Evolutionary conservation across 1,284 basidiomycete genomes (phyloP).

Genomic region (Irpex sp.): DNA sequence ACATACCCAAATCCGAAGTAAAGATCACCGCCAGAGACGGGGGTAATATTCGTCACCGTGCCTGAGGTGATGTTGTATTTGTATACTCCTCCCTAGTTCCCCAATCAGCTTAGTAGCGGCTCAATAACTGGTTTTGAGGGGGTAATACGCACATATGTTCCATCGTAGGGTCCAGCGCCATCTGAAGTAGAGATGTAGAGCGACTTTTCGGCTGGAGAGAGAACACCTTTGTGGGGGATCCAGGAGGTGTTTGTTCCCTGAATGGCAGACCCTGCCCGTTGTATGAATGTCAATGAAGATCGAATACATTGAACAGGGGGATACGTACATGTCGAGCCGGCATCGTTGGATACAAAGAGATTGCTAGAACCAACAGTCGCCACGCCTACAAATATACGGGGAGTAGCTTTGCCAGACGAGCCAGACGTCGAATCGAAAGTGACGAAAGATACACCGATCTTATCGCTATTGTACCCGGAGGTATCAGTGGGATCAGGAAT

Average conservation of each 20-base stretch:
- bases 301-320: neutral
- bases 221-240: conserved; percentile 62
- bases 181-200: conserved; percentile 58
- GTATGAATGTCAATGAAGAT: conserved; percentile 1
- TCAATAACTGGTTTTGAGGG: neutral
- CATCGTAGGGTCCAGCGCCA: conserved; percentile 52
- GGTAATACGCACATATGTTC: conserved; percentile 28
- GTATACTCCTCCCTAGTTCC: conserved; percentile 22
- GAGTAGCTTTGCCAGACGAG: conserved; percentile 49
- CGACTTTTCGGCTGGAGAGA: conserved; percentile 52
- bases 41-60: conserved; percentile 42
- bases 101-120: neutral
- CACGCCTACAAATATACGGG: conserved; percentile 66
- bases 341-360: conserved; percentile 54
- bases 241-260: conserved; percentile 56
- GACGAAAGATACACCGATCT: conserved; percentile 57
- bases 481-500: conserved; percentile 52
- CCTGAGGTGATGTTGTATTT: conserved; percentile 48
- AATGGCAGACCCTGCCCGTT: conserved; percentile 48
- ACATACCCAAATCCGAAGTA: conserved; percentile 28
- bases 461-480: conserved; percentile 52
- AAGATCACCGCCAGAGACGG: conserved; percentile 29
- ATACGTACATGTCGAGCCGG: conserved; percentile 50
- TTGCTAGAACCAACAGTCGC: conserved; percentile 51
- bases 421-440: conserved; percentile 63